Evolutionary conservation across 345 rosid species (phyloP), one percentile per base, ranked within the genome.

Genomic region (Dovyalis caffra): DNA sequence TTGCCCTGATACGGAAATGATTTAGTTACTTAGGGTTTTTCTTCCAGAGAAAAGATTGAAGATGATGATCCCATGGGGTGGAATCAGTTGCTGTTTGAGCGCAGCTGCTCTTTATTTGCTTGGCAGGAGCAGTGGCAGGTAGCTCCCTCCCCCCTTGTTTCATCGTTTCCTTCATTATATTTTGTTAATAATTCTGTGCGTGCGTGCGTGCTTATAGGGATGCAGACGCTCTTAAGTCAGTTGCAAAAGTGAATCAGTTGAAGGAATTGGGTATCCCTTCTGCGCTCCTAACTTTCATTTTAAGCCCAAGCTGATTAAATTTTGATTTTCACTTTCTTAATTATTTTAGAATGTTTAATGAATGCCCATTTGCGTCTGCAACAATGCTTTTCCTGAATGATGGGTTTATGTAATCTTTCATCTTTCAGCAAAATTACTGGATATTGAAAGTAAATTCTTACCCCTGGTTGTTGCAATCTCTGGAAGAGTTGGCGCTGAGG

Each of bases 41-140:
- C n/a, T 60, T 62, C 20, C 32, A 12, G 8, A 61, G 2, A 6
- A 37, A 35, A 5, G 70, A 71, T 64, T 37, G 64, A 26, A 9
- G 72, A 80, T 57, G 79, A 89, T 85, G 97, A 75, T 92, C 79
- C 99, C 97, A 5, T 93, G 96, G 96, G 87, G 96, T 68, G 99
- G 99, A 66, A 82, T 93, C 73, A 81, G 82, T 68, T 95, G 99
- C 79, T 95, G 99, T 87, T 71, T 95, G 64, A 87, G 98, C 76
- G 97, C 92, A 20, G 96, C 96, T 43, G 97, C 94, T 29, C 92
- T 91, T 26, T 93, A 89, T 75, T 87, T 95, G 38, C 98, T 95
- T 31, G 99, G 99, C 77, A 83, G 91, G 77, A 91, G 96, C 83
- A 89, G 98, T 71, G 97, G 94, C 86, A 92, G 97, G 98, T 88